These are phyloP conservation scores for Kodamaea ohmeri DNA, from an alignment of 1,139 yeast genomes.

Conservation along the genomic window DNA sequence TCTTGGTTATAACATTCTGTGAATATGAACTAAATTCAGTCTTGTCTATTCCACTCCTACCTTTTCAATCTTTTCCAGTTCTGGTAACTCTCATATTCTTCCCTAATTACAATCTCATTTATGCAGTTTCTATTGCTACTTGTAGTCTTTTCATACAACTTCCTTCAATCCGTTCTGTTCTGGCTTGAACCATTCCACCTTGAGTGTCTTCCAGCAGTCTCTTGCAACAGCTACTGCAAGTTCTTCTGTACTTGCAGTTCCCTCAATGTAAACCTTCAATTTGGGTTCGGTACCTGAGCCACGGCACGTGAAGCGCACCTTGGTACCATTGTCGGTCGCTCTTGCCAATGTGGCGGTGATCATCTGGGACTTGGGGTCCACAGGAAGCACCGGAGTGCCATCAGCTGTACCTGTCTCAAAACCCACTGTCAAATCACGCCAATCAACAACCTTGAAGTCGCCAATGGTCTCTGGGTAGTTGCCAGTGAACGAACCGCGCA, in stretches of 20 bases:
- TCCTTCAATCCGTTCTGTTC: constrained; percentile 38
- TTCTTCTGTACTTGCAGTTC: constrained; percentile 45
- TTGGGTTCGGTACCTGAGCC: constrained; percentile 98
- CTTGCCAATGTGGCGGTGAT: constrained; percentile 57
- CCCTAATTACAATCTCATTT: no score
- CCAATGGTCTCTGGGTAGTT: constrained; percentile 49
- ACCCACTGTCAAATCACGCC: constrained; percentile 86
- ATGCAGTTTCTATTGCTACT: no score
- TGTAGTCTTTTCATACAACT: no score
- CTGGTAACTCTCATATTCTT: no score
- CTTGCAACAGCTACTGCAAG: constrained; percentile 53
- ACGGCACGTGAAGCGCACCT: constrained; percentile 75
- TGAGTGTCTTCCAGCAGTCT: constrained; percentile 66
- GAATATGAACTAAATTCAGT: no score
- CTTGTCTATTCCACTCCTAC: no score
- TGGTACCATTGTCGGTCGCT: constrained; percentile 23
- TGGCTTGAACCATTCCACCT: constrained; percentile 60
- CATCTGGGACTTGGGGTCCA: constrained; percentile 78
- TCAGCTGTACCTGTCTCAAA: constrained; percentile 67
- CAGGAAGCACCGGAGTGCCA: constrained; percentile 62
- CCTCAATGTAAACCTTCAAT: constrained; percentile 87
- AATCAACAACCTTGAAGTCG: constrained; percentile 50
- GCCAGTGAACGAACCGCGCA: constrained; percentile 43
- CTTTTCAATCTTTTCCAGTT: no score
- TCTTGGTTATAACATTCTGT: no score